Evolutionary conservation across 257 asterid genomes (phyloP), one percentile per base, ranked within the genome.

Genomic region (Nicotiana benthamiana): DNA sequence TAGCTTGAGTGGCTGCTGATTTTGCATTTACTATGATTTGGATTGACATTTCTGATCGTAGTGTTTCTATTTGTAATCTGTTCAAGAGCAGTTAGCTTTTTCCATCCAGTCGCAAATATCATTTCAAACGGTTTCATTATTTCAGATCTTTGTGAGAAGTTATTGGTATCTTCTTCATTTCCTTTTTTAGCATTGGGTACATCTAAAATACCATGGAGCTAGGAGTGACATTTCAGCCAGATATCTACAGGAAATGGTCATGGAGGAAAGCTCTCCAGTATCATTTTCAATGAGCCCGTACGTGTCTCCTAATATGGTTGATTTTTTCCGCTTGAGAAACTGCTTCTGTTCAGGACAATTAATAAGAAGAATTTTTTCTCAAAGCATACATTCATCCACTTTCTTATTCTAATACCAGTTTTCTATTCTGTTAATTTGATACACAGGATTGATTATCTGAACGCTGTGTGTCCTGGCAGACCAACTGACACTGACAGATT

Each of bases 211-310:
- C 89, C 91, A 86, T 87, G 87, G 88, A 62, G 72, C 86, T 28
- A 83, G 83, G 82, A 95, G 96, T 85, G 91, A 85, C 77, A 54
- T 86, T 83, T 89, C 97, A 64, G 83, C 82, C 66, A 84, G 85
- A 81, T 89, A 86, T 84, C 81, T 88, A 36, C 68, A 84, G 36
- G 88, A 86, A 83, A 83, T 95, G 96, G 84, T 80, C 43, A 85
- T 85, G 66, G 88, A 51, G 67, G 91, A 85, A 80, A 88, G 79
- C 66, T 81, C 94, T 67, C 87, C 86, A 32, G 64, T 95, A 63
- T 53, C 77, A 67, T 91, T 95, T 88, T 86, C 90, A 70, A 92
- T 91, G 95, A 89, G 90, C 93, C 84, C 89, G 99, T 92, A 88
- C 74, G 94, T 75, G 79, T 78, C 80, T 80, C 52, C 46, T 64